Evolutionary conservation across 2,329 filamentous ascomycete species (phyloP).

Genomic region (Colletotrichum caudatum): DNA sequence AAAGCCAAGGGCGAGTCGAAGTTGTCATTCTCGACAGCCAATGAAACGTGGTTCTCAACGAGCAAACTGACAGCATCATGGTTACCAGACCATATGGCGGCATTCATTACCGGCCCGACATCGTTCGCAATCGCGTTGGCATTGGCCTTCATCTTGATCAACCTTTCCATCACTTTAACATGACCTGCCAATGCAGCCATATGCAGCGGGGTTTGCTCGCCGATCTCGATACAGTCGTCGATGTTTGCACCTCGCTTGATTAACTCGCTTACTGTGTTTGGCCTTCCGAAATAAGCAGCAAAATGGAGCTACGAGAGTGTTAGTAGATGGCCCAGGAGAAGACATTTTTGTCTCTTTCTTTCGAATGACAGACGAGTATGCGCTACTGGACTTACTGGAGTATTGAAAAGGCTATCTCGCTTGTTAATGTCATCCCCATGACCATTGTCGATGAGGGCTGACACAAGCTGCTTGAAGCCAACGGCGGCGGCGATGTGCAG

Average conservation of each 20-base stretch:
- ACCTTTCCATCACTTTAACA: constrained; percentile 55
- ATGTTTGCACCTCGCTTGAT: constrained; percentile 50
- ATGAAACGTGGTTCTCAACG: constrained; percentile 53
- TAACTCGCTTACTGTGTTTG: constrained; percentile 53
- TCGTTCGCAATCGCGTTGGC: constrained; percentile 49
- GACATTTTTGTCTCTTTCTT: neutral
- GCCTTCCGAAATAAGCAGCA: constrained; percentile 48
- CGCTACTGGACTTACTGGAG: constrained; percentile 48
- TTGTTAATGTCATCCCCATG: constrained; percentile 51
- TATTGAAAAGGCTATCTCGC: constrained; percentile 49
- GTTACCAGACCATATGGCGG: constrained; percentile 57
- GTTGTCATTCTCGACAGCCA: constrained; percentile 48
- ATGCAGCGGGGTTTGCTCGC: constrained; percentile 52
- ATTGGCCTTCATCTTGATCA: constrained; percentile 53
- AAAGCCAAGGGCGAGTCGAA: constrained; percentile 52
- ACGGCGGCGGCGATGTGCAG: constrained; percentile 55
- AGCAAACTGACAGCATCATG: constrained; percentile 55
- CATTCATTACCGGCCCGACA: constrained; percentile 53
- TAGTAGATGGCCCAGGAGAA: neutral
- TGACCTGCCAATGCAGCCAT: constrained; percentile 55
- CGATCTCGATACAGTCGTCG: constrained; percentile 51
- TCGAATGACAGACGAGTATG: too few relatives aligned
- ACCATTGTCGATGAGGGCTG: constrained; percentile 53
- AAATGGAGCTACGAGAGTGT: constrained; percentile 47
- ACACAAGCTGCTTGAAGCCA: constrained; percentile 55